Base-by-base conservation (phyloP, 1,139 yeast species). In the Hyphopichia pseudoburtonii region DNA sequence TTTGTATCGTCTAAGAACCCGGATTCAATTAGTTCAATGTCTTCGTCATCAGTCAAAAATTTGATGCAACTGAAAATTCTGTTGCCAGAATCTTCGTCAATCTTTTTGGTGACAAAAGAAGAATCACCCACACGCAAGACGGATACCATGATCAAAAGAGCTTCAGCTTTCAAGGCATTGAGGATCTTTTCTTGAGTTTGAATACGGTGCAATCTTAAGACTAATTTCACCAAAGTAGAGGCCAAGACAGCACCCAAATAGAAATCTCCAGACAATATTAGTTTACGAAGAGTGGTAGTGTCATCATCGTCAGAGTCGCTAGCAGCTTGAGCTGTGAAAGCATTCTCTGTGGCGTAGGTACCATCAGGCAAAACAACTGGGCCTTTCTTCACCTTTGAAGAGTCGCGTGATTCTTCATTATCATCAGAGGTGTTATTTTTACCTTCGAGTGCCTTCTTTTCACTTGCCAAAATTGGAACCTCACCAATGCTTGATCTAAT, bases 281-380 rank as follows among this genome's bases (percentile, higher is more conserved):
- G 78, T 46, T 82, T 79, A 57, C 98, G 85, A 49, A 94, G 68
- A 36, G 95, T 88, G 27, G 94, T 89, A 48, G 73, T 76, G 28
- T 70, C 61, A 18, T 57, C 62, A 32, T 64, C 67, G 28, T 61
- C 62, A 14, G 62, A 66, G n/a, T 53, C 43, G 10, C 58, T 60
- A 5, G 56, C 47, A 3, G 56, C 54, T 34, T 70, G 72, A 11
- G 76, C 66, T 4, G 86, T 80, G 42, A 88, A 73, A 0, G 97
- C 97, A 51, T 82, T 83, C 63, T 94, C 98, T 23, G 97, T 86
- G 22, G 98, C 98, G 65, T 94, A 94, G 1, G 99, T 94, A 50
- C 99, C 99, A 65, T 94, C 99, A 16, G 98, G 96, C 46, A 92
- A 76, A 39, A 94, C 84, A 44, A 85, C 82, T 23, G 97, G 96